phyloP scores from a whole-genome alignment of 805 yeast species.

The Sugiyamaella smithiae region DNA sequence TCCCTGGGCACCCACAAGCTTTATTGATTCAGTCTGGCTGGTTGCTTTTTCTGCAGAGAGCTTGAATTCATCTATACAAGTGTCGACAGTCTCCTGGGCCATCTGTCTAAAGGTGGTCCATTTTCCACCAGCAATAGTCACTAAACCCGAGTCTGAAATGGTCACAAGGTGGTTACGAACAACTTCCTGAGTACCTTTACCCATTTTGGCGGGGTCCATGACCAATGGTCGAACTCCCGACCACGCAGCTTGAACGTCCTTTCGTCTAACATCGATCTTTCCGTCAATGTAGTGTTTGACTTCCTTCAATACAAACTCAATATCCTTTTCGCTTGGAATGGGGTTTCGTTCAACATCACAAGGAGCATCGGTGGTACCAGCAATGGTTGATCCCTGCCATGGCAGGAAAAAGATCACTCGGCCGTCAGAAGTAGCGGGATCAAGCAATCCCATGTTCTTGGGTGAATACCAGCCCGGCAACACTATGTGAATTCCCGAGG shows the following conservation, averaged over 20 bases:
- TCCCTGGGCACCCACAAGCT: slow-evolving; percentile 77
- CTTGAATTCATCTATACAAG: slow-evolving; percentile 51
- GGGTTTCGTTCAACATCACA: slow-evolving; percentile 48
- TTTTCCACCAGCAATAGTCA: slow-evolving; percentile 94
- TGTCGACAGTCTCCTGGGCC: slow-evolving; percentile 91
- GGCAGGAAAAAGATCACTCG: slow-evolving; percentile 96
- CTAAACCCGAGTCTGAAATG: slow-evolving; percentile 67
- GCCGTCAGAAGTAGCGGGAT: slow-evolving; percentile 91
- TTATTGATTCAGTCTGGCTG: slow-evolving; percentile 44
- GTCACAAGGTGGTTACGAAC: slow-evolving; percentile 87
- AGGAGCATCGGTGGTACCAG: slow-evolving; percentile 96
- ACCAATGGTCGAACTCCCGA: slow-evolving; percentile 95
- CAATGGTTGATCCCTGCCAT: slow-evolving; percentile 95
- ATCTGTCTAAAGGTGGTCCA: slow-evolving; percentile 98
- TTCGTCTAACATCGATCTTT: slow-evolving; percentile 82
- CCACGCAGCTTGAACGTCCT: slow-evolving; percentile 94
- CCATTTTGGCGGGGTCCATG: slow-evolving; percentile 55
- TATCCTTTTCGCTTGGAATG: slow-evolving; percentile 82
- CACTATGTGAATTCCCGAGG: slow-evolving; percentile 90
- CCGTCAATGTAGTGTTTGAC: slow-evolving; percentile 74
- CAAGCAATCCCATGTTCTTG: slow-evolving; percentile 78
- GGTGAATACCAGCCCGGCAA: slow-evolving; percentile 93
- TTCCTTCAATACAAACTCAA: slow-evolving; percentile 81
- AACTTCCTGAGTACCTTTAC: slow-evolving; percentile 64
- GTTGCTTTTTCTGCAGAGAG: slow-evolving; percentile 46